Evolutionary conservation across 768 basidiomycete genomes (phyloP).

Genomic region (Nevesoporus exiguus): DNA sequence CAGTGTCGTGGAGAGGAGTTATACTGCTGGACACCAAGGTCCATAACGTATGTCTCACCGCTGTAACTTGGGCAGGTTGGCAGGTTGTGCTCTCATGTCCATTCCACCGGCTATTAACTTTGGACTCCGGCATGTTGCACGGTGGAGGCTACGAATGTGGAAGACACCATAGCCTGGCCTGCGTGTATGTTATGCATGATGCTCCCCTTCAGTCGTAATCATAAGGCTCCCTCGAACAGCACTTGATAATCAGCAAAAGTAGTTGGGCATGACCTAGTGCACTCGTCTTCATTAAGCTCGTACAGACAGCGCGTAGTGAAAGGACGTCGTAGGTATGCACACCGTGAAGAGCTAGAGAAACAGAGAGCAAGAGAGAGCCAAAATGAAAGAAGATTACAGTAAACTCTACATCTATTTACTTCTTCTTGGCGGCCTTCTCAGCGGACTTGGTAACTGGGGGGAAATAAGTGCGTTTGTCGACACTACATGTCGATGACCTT

Average conservation of each 20-base stretch:
- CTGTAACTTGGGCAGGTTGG: no score
- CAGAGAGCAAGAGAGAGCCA: slow-evolving; percentile 41
- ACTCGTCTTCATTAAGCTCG: slow-evolving; percentile 41
- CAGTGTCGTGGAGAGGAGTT: no score
- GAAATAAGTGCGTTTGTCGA: slow-evolving; percentile 10
- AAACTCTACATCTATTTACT: slow-evolving; percentile 82
- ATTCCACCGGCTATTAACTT: no score
- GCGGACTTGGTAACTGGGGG: slow-evolving; percentile 84
- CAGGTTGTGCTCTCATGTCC: no score
- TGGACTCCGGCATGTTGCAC: no score
- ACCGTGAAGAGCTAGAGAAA: slow-evolving; percentile 28
- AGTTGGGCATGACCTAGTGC: slow-evolving; percentile 21
- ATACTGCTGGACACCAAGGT: no score
- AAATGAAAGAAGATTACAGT: slow-evolving; percentile 56
- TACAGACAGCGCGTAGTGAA: slow-evolving; percentile 44
- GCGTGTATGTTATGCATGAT: background rate
- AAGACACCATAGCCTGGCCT: no score
- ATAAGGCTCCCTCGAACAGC: no score
- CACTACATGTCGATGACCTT: slow-evolving; percentile 21
- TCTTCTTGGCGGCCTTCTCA: slow-evolving; percentile 95
- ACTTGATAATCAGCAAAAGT: background rate
- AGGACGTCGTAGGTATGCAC: slow-evolving; percentile 36
- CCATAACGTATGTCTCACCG: no score
- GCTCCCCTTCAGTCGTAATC: no score
- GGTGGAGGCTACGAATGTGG: no score